Evolutionary conservation across 2,329 filamentous ascomycete species (phyloP).

Genomic region (Penicillium sp.): DNA sequence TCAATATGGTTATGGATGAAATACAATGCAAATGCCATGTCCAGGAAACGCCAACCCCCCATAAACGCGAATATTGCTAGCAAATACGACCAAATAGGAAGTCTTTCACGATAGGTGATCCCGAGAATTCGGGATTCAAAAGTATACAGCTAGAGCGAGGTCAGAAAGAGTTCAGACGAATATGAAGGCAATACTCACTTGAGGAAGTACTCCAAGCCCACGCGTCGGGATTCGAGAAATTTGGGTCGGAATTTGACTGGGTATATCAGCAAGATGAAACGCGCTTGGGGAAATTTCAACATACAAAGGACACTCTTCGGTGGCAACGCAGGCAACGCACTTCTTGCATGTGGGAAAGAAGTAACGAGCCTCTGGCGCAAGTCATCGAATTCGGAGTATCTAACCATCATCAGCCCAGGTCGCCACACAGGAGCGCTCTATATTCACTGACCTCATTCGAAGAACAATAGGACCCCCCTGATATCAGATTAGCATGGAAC

Average conservation of each 20-base stretch:
- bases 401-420: constrained; percentile 17
- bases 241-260: constrained; percentile 69
- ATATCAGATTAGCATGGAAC: constrained; percentile 1
- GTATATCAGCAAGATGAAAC: constrained; percentile 5
- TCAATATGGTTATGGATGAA: background rate
- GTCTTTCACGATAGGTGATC: constrained; percentile 86
- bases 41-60: background rate
- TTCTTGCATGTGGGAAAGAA: constrained; percentile 81
- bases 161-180: background rate
- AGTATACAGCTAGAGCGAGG: constrained; percentile 71
- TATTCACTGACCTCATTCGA: constrained; percentile 55
- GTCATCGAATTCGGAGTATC: constrained; percentile 93
- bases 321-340: constrained; percentile 84
- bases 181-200: constrained; percentile 62
- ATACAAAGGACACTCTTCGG: constrained; percentile 88
- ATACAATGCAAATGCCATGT: constrained; percentile 1
- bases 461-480: constrained; percentile 60
- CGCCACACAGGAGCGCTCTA: no score
- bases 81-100: constrained; percentile 67
- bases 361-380: constrained; percentile 71
- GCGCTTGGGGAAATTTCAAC: constrained; percentile 19
- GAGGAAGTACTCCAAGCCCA: constrained; percentile 86
- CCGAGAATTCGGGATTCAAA: constrained; percentile 89
- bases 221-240: constrained; percentile 82
- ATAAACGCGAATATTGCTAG: constrained; percentile 11